Evolutionary conservation across 345 rosid genomes (phyloP), one percentile per base, ranked within the genome.

Genomic region (Salix arbutifolia): DNA sequence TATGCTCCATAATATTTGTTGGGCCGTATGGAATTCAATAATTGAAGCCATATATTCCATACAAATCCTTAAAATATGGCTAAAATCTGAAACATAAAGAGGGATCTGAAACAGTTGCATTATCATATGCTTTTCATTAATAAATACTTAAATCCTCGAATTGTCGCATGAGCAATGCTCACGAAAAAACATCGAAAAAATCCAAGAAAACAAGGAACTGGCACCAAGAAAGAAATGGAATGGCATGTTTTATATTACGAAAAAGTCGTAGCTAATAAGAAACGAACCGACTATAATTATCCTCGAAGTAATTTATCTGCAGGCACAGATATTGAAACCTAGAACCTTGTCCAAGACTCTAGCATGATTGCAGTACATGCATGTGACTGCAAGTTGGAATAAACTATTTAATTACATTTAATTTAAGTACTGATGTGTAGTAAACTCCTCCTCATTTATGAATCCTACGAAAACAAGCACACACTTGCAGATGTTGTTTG

Each of bases 131-230:
- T 52, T 52, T 52, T 52, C 23, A 18, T 52, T 2, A 19, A 1
- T 52, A 19, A 52, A 35, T 35, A 35, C 5, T 35, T 48, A 58
- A 40, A 72, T 76, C 72, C 38, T 71, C 30, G 73, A 68, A 73
- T 69, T 3, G 46, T 68, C 53, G 81, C 82, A 78, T 73, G 82
- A 77, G 85, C 74, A 74, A 50, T 67, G 68, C 44, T 67, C 37
- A n/a, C 19, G 28, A 30, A 76, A 68, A 68, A 46, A 76, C 78
- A 64, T 68, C 69, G 35, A 73, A 68, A 71, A 23, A 44, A 21
- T 50, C 46, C 8, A 48, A 79, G 26, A 48, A 73, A 56, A 37
- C 23, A 76, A 58, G 35, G 23, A 30, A 68, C 0, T 0, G 62
- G 62, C 28, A n/a, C 23, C 11, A 7, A 19, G 60, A 53, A 53